Evolutionary conservation across 2,329 filamentous ascomycete genomes (phyloP).

Genomic region (Trichoderma semiorbis): DNA sequence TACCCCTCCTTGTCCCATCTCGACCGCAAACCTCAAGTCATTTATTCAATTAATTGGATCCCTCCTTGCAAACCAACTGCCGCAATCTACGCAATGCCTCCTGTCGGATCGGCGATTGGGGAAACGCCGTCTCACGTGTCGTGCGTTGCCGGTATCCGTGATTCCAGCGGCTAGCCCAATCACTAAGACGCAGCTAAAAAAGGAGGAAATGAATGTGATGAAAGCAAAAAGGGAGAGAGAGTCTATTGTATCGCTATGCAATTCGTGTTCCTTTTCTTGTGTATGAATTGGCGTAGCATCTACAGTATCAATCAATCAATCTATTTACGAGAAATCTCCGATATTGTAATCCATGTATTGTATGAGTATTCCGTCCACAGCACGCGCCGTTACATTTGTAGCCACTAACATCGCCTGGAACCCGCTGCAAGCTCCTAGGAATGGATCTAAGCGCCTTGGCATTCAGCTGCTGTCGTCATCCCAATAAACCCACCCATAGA

Average conservation of each 20-base stretch:
- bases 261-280: not conserved
- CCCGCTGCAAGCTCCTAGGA: not conserved
- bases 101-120: not conserved
- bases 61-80: not conserved
- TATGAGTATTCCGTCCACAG: too few relatives aligned
- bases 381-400: too few relatives aligned
- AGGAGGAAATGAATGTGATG: not conserved
- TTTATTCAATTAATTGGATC: not conserved
- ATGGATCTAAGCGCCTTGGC: constrained; percentile 1
- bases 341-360: not conserved
- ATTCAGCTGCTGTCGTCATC: constrained; percentile 13
- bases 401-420: too few relatives aligned
- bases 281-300: not conserved
- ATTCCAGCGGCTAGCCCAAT: not conserved
- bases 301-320: not conserved
- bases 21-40: not conserved
- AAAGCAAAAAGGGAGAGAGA: not conserved
- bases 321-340: not conserved
- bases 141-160: constrained; percentile 2
- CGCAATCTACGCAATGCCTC: not conserved
- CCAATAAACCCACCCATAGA: not conserved
- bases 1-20: not conserved
- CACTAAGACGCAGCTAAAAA: not conserved
- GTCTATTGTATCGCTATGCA: not conserved
- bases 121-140: constrained; percentile 2